phyloP scores from a whole-genome alignment of 2,329 filamentous ascomycete species.

The Sarocladium kiliense region DNA sequence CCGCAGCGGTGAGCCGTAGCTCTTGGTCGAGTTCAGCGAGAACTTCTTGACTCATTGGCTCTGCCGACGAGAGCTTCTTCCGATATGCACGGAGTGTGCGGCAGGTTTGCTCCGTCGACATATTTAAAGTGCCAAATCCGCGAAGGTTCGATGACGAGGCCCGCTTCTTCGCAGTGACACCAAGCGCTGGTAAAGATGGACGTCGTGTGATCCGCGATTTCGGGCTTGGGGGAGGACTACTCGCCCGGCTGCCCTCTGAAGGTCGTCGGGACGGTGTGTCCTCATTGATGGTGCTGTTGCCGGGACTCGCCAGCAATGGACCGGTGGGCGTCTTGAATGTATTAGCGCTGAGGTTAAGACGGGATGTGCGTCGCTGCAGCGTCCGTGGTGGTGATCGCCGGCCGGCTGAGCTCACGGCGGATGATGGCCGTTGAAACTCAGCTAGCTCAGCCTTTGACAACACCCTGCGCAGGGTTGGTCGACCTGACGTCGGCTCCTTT shows the following conservation, averaged over 20 bases:
- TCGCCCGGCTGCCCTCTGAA: conserved; percentile 37
- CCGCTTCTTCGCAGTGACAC: conserved; percentile 42
- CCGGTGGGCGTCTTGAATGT: conserved; percentile 34
- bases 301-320: conserved; percentile 34
- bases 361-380: conserved; percentile 49
- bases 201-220: conserved; percentile 41
- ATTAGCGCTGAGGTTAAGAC: conserved; percentile 36
- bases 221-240: conserved; percentile 46
- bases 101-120: conserved; percentile 60
- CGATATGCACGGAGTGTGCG: conserved; percentile 57
- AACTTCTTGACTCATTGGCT: conserved; percentile 50
- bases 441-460: conserved; percentile 83
- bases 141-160: conserved; percentile 40
- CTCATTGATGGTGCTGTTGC: conserved; percentile 33
- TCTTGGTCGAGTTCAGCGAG: conserved; percentile 62
- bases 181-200: conserved; percentile 50
- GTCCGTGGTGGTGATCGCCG: conserved; percentile 52
- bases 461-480: conserved; percentile 76
- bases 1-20: conserved; percentile 56
- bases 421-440: conserved; percentile 60
- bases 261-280: conserved; percentile 43
- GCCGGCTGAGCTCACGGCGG: conserved; percentile 24
- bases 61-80: conserved; percentile 55
- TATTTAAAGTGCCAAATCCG: conserved; percentile 49
- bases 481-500: conserved; percentile 48